Conservation (phyloP, 1,284 basidiomycete species). For the Irpex sp. region DNA sequence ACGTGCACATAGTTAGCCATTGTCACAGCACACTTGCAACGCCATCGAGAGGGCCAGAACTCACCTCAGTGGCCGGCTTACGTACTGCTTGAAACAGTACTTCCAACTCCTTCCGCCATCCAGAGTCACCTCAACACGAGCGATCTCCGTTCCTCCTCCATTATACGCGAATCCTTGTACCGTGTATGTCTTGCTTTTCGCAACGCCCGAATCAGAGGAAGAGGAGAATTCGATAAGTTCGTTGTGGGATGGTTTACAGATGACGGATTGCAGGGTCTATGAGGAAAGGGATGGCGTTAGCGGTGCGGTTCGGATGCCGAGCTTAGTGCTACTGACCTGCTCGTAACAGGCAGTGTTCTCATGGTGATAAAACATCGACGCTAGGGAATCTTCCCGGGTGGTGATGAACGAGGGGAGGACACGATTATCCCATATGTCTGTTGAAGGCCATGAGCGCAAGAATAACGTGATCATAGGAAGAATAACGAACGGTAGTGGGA, state of each 20-base stretch:
- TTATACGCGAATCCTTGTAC: constrained; percentile 22
- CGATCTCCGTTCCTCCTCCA: constrained; percentile 17
- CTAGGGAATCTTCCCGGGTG: constrained; percentile 18
- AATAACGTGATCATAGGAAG: background rate
- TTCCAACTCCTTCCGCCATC: constrained; percentile 22
- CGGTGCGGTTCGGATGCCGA: background rate
- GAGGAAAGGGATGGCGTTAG: background rate
- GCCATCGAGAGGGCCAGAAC: background rate
- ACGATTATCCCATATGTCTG: constrained; percentile 22
- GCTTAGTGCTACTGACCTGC: constrained; percentile 8
- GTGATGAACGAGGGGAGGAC: constrained; percentile 22
- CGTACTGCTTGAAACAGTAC: constrained; percentile 20
- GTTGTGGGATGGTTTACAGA: constrained; percentile 20
- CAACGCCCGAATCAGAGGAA: constrained; percentile 1
- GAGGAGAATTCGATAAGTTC: constrained; percentile 17
- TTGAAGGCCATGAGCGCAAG: background rate
- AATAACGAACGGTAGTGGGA: constrained; percentile 18
- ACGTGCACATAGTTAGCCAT: too few relatives aligned
- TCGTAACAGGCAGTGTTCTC: constrained; percentile 22
- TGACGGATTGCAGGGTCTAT: constrained; percentile 19
- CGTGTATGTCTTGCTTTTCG: constrained; percentile 8
- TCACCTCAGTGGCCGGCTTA: constrained; percentile 15
- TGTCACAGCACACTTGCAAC: too few relatives aligned
- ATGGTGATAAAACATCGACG: constrained; percentile 16
- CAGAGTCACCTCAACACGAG: constrained; percentile 21